These are phyloP conservation scores for Claviceps sp. DNA, from an alignment of 2,329 filamentous ascomycete genomes.

Conservation along the genomic window DNA sequence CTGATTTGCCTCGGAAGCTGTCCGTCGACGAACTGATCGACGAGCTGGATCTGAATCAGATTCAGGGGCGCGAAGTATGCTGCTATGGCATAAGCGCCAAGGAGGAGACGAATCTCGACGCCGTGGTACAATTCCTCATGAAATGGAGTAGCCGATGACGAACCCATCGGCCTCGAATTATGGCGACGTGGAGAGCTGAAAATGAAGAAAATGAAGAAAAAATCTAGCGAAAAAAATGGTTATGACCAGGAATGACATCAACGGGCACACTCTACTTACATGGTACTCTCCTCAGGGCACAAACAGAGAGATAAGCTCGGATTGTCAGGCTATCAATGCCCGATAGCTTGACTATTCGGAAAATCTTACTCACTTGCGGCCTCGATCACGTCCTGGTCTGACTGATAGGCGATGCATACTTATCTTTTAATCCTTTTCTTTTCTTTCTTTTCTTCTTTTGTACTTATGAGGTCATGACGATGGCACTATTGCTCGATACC, in stretches of 20 bases:
- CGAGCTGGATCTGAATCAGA: constrained; percentile 73
- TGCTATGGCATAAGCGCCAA: constrained; percentile 98
- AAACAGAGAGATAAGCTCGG: not conserved
- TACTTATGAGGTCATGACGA: constrained; percentile 20
- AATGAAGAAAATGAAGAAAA: not conserved
- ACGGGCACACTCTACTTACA: not conserved
- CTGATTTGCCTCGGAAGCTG: constrained; percentile 79
- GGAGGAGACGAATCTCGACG: constrained; percentile 96
- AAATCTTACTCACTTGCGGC: not conserved
- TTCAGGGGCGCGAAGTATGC: constrained; percentile 86
- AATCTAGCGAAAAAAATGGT: constrained; percentile 2
- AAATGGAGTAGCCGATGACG: constrained; percentile 65
- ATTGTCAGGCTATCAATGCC: not conserved
- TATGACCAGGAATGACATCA: constrained; percentile 6
- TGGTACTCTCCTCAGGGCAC: not conserved
- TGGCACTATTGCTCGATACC: no score
- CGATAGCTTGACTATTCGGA: not conserved
- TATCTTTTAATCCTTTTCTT: constrained; percentile 12
- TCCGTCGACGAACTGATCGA: constrained; percentile 94
- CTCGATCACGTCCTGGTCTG: not conserved
- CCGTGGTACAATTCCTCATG: constrained; percentile 92
- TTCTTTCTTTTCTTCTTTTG: constrained; percentile 1
- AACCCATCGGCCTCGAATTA: not conserved
- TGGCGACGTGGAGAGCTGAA: constrained; percentile 2
- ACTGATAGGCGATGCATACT: constrained; percentile 17